These are phyloP conservation scores for Trichoderma oligosporum DNA, from an alignment of 2,329 filamentous ascomycete species.

Conservation along the genomic window DNA sequence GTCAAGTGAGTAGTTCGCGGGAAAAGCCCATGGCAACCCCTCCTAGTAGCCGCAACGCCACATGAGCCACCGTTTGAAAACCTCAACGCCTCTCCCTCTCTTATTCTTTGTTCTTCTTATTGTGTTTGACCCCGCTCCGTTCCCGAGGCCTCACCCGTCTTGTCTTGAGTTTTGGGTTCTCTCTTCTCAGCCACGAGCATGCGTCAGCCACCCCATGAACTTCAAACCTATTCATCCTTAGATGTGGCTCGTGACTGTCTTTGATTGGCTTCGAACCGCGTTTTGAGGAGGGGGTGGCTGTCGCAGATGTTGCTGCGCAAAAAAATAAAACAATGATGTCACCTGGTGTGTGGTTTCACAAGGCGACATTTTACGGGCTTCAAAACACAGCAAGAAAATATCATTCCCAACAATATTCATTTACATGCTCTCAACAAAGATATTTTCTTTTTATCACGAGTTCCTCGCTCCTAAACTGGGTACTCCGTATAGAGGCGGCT, in stretches of 20 bases:
- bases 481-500: too few relatives aligned
- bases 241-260: constrained; percentile 9
- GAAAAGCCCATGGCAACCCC: constrained; percentile 8
- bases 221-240: not conserved
- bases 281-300: not conserved
- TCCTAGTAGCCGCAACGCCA: constrained; percentile 3
- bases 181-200: constrained; percentile 3
- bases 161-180: too few relatives aligned
- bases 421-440: too few relatives aligned
- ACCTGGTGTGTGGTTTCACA: not conserved
- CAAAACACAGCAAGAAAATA: too few relatives aligned
- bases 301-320: too few relatives aligned
- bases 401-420: not conserved
- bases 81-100: not conserved
- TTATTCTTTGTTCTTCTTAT: not conserved
- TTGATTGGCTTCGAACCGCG: constrained; percentile 2
- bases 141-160: not conserved
- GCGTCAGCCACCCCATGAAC: constrained; percentile 8
- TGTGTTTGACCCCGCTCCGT: constrained; percentile 1
- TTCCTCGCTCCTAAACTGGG: too few relatives aligned
- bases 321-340: constrained; percentile 9
- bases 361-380: too few relatives aligned
- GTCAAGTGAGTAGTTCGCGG: too few relatives aligned
- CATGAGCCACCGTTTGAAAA: not conserved
- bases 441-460: too few relatives aligned